phyloP scores from a whole-genome alignment of 2,329 filamentous ascomycete species.

The Rutstroemia sp. region DNA sequence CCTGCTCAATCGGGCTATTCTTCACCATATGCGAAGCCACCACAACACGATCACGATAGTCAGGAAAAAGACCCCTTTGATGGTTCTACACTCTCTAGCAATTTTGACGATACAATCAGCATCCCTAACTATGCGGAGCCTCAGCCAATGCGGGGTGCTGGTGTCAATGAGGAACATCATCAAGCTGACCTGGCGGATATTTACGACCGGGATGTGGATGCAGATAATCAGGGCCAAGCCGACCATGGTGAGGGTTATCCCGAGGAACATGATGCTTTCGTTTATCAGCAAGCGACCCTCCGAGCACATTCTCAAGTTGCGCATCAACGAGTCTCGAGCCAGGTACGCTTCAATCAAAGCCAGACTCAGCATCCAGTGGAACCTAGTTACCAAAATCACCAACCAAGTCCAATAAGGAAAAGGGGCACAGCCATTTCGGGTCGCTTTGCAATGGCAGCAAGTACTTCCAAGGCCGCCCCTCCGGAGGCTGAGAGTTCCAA shows the following conservation, averaged over 20 bases:
- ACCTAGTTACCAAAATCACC: background rate
- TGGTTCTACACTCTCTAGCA: background rate
- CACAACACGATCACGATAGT: background rate
- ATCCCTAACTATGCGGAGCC: background rate
- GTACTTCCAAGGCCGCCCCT: background rate
- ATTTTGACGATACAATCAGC: conserved; percentile 7
- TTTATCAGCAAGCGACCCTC: background rate
- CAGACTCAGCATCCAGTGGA: background rate
- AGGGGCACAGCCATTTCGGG: background rate
- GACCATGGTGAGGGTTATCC: background rate
- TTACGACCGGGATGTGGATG: background rate
- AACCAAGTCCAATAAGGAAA: background rate
- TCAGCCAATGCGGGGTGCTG: background rate
- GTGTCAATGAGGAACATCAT: background rate
- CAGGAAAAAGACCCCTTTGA: background rate
- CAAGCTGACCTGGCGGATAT: background rate
- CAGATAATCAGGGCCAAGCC: background rate
- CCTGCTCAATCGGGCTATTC: background rate
- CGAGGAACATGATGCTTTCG: background rate
- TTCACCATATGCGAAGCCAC: background rate
- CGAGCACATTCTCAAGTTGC: background rate
- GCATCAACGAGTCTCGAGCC: background rate
- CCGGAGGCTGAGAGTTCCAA: background rate
- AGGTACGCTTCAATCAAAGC: background rate
- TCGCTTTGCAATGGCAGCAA: background rate